A percentile compares a stretch with the other conserved stretches of the same genome.
Evolutionary conservation across 2,329 filamentous ascomycete species (phyloP).

Genomic region (Xylariaceae sp.): DNA sequence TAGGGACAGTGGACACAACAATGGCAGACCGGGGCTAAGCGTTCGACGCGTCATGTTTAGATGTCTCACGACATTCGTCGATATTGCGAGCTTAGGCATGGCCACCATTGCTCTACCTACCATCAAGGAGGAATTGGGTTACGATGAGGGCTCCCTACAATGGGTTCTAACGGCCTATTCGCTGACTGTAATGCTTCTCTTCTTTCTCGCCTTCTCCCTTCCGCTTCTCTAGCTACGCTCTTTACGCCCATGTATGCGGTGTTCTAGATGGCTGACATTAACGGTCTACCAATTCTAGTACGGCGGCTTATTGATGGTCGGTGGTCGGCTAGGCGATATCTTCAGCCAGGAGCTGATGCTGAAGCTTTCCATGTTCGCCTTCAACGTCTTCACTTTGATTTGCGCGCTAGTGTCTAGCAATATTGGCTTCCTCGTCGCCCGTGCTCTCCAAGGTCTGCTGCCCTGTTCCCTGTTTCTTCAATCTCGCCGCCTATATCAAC

Average conservation of each 20-base stretch:
- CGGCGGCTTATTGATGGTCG: constrained; percentile 7
- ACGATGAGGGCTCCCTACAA: constrained; percentile 1
- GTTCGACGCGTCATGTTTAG: neutral
- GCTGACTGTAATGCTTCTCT: neutral
- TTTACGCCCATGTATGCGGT: too few species aligned
- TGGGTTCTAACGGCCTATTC: constrained; percentile 5
- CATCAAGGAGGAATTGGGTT: neutral
- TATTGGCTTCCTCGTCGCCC: constrained; percentile 1
- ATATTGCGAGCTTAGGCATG: constrained; percentile 5
- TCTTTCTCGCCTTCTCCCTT: too few species aligned
- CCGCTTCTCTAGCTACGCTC: neutral
- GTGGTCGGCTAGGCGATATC: constrained; percentile 4
- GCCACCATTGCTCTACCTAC: constrained; percentile 4
- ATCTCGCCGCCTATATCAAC: neutral
- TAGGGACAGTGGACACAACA: too few species aligned
- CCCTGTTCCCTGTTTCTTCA: neutral
- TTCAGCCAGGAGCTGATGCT: constrained; percentile 1
- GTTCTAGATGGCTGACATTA: too few species aligned
- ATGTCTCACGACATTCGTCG: constrained; percentile 1
- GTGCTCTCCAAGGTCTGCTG: neutral
- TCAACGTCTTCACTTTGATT: neutral
- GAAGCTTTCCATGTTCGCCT: neutral
- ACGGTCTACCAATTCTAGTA: neutral
- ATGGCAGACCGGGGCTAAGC: too few species aligned
- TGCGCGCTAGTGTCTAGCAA: neutral